Evolutionary conservation across 768 basidiomycete genomes (phyloP), one percentile per base, ranked within the genome.

Genomic region (Pleurotus eryngii): DNA sequence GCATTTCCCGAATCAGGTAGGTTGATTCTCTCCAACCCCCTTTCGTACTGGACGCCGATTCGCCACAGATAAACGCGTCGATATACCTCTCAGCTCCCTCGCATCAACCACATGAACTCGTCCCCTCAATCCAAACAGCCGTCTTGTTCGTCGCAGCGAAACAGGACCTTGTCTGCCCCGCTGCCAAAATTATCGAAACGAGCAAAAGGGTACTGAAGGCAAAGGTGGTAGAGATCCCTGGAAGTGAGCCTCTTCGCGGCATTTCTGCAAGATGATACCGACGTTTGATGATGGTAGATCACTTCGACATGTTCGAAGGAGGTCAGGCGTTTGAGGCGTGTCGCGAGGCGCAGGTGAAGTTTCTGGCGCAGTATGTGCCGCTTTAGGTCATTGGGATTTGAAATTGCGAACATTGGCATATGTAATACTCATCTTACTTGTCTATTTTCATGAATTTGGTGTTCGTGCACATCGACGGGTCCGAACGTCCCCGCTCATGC

Each of bases 221-320:
- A 12, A 60, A 68, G 49, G 38, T 67, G 20, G 58, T 62, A 3
- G 58, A 59, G n/a, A 24, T 65, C 5, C 54, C 59, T 14, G 63
- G 63, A 57, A 20, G 20, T 20, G 20, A 20, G 20, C 2, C 20
- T 20, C 20, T 20, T 20, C 20, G 20, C 20, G 20, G 20, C 1
- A 20, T 20, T 20, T 1, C 20, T 20, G 20, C 20, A 1, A 20
- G 2, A 2, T 20, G 20, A 20, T 20, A 20, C 20, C 20, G 20
- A 20, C 20, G 20, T 20, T 20, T 27, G 1, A 14, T 20, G 15
- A 18, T 20, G 57, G 57, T 49, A 57, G 67, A 64, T 14, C 69
- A 70, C 48, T 69, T 69, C 55, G 69, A 65, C 46, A 14, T 67
- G 20, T 70, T 69, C 56, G 59, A 50, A 39, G 67, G 64, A 15